Percentiles rank a stretch among this genome's conserved stretches.
Conservation (phyloP, 306 rosid genomes). For the Vigna mungo region DNA sequence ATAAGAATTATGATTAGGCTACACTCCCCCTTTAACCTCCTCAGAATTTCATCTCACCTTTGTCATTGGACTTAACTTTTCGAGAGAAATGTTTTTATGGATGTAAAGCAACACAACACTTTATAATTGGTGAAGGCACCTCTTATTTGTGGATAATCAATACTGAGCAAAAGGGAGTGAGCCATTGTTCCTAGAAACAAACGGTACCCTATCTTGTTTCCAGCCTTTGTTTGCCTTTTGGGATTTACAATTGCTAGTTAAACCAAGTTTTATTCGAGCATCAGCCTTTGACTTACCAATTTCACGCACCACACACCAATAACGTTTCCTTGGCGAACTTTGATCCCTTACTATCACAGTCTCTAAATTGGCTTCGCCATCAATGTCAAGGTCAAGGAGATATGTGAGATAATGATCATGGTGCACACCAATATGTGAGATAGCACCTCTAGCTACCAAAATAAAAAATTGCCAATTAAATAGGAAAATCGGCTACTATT, state of each 20-base stretch:
- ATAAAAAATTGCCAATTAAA: too few relatives aligned
- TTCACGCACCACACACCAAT: conserved; percentile 37
- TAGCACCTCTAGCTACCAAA: too few relatives aligned
- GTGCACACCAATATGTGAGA: conserved; percentile 34
- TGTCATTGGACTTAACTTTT: too few relatives aligned
- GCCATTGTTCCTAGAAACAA: conserved; percentile 33
- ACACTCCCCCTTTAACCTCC: too few relatives aligned
- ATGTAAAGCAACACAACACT: conserved; percentile 5
- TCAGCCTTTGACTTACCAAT: conserved; percentile 46
- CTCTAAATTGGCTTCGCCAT: conserved; percentile 44
- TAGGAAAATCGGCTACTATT: too few relatives aligned
- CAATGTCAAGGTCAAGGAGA: conserved; percentile 57
- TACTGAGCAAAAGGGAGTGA: conserved; percentile 37
- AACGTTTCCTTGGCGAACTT: conserved; percentile 47
- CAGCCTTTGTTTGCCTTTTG: conserved; percentile 42
- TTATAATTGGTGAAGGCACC: conserved; percentile 55
- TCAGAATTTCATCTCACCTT: too few relatives aligned
- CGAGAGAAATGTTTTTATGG: too few relatives aligned
- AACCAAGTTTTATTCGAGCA: conserved; percentile 43
- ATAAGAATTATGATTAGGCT: too few relatives aligned
- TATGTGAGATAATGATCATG: conserved; percentile 58
- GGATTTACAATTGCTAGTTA: conserved; percentile 48
- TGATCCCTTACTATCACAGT: background rate
- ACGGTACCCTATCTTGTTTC: conserved; percentile 41
- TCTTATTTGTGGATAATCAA: conserved; percentile 60